Evolutionary conservation across 2,329 filamentous ascomycete species (phyloP), one percentile per base, ranked within the genome.

Genomic region (Claviceps sp.): DNA sequence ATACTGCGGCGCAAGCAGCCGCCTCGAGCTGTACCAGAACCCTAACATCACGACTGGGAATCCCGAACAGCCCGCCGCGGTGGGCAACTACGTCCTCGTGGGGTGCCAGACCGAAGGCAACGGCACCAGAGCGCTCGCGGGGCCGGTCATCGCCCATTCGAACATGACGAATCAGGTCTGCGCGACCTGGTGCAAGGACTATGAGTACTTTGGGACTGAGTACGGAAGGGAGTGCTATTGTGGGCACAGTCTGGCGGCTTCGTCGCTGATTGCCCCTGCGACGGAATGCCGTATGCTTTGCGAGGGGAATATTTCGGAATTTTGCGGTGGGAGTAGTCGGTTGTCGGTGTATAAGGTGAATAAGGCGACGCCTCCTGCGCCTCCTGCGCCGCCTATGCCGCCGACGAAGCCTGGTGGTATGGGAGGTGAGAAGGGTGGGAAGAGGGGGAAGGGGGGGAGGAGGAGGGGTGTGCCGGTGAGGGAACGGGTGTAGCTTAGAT

Each of bases 231-330:
- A 68, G 56, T 68, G 67, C 54, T 70, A 66, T 56, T 69, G 67
- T 52, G 65, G 66, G n/a, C 55, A 65, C 47, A 50, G 52, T 6
- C 55, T 70, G 22, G 59, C 53, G 4, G 46, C 53, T n/a, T 59
- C 56, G 5, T 65, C 65, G n/a, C 53, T 59, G 1, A 58, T 58
- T 50, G 66, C 61, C 4, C 54, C 62, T 2, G 57, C 52, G 24
- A 54, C 52, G 2, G 69, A 73, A 24, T 74, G 71, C 58, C 58
- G 52, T 5, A 72, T 74, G 68, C 55, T 63, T 17, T 74, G 71
- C 57, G 62, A 61, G 2, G 71, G 71, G 1, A 66, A 65, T 49
- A 56, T 52, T 13, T 46, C 50, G 1, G 61, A 72, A 60, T 68
- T 62, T 51, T 74, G 72, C 51, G 72, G 72, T 19, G 68, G 63